Base-by-base conservation (phyloP, 768 basidiomycete species). In the Lentinula guzmanii region DNA sequence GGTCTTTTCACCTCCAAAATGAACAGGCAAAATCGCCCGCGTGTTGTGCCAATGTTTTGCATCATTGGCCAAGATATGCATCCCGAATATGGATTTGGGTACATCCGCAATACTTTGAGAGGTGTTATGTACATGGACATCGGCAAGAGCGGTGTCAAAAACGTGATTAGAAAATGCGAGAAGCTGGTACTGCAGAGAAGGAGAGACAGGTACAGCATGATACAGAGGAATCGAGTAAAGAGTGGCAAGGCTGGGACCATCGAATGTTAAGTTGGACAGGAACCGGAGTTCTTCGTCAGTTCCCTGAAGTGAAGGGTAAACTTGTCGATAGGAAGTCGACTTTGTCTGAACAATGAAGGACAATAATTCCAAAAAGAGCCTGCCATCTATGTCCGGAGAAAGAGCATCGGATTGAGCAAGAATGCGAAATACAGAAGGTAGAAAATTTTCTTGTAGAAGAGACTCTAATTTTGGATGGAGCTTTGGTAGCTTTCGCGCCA, bases 21-120 rank as follows among this genome's bases (percentile, higher is more conserved):
- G 79, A 18, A 76, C 74, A 3, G 86, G 85, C 1, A 89, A 67
- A 21, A 87, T 74, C 0, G 80, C 58, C 35, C 71, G 79, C 45
- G 70, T 69, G 58, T 78, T 82, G 64, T 88, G 87, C 87, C 87
- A 87, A 65, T 87, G 86, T 16, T 70, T 74, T 0, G 75, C 77
- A 63, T 88, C 87, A 6, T 52, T 5, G 71, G 67, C 69, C 83
- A 85, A 8, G 74, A 65, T 8, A 71, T 72, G 9, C 72, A 74
- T 5, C 62, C 64, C 1, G 73, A 76, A 65, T 82, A 80, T 51
- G 78, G 74, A 51, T 80, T 71, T 52, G 70, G 72, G 45, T 63
- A 41, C 31, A 41, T 56, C 33, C 63, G 34, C 24, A 28, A 13
- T 31, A 60, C 58, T 57, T 68, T 52, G 62, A 66, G 52, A 50